phyloP scores from a whole-genome alignment of 768 basidiomycete genomes.

The Russula foetens region DNA sequence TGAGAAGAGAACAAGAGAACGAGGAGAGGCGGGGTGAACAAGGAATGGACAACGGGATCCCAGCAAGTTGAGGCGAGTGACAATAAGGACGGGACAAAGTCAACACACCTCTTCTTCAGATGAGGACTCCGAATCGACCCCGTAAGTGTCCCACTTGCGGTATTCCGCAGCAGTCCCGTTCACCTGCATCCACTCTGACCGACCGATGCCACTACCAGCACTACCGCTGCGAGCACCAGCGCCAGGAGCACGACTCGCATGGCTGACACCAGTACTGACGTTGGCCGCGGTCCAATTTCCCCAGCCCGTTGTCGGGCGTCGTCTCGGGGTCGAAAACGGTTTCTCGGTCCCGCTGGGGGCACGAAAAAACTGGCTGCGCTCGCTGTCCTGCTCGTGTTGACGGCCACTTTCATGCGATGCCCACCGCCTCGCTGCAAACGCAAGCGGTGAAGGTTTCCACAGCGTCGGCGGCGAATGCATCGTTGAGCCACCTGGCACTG shows the following conservation, averaged over 20 bases:
- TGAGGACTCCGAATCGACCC: constrained; percentile 11
- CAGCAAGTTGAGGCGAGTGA: constrained; percentile 2
- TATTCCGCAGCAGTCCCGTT: constrained; percentile 7
- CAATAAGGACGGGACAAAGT: constrained; percentile 9
- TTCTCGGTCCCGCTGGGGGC: background rate
- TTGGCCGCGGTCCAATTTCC: background rate
- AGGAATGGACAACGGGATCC: background rate
- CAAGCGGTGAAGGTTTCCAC: constrained; percentile 18
- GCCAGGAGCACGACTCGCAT: background rate
- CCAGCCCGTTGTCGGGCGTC: background rate
- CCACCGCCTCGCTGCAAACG: constrained; percentile 20
- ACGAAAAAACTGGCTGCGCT: constrained; percentile 10
- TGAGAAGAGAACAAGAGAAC: background rate
- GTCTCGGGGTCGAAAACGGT: background rate
- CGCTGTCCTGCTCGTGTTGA: constrained; percentile 1
- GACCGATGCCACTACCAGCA: background rate
- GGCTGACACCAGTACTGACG: background rate
- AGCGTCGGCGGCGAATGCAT: constrained; percentile 2
- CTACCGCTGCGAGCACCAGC: background rate
- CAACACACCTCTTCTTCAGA: constrained; percentile 20
- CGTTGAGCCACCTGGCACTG: constrained; percentile 5
- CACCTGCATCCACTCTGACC: constrained; percentile 9
- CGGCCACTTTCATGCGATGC: constrained; percentile 1
- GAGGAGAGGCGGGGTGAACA: background rate
- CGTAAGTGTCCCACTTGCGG: constrained; percentile 7